Evolutionary conservation across 805 yeast genomes (phyloP).

Genomic region (Metschnikowia sp.): DNA sequence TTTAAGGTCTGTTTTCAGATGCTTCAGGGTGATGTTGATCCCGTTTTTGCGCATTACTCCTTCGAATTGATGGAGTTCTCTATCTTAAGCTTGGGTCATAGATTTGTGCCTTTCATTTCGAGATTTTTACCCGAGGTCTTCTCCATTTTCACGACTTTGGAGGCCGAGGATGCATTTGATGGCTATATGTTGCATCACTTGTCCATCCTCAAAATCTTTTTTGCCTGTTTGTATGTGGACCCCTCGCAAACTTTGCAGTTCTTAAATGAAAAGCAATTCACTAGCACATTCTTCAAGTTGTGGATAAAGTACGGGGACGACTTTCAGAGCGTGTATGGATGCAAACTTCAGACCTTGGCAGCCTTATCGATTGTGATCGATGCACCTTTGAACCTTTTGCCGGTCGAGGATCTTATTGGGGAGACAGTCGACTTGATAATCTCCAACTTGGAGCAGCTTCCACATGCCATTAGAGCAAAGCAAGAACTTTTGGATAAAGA

Average conservation of each 20-base stretch:
- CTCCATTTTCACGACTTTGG: constrained; percentile 32
- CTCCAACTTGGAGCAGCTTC: constrained; percentile 41
- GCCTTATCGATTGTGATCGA: constrained; percentile 37
- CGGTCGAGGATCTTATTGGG: constrained; percentile 31
- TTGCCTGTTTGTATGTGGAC: constrained; percentile 38
- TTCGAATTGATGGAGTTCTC: constrained; percentile 38
- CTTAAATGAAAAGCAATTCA: constrained; percentile 35
- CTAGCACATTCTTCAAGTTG: constrained; percentile 39
- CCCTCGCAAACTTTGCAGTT: constrained; percentile 36
- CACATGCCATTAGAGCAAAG: constrained; percentile 47
- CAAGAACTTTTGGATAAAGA: constrained; percentile 43
- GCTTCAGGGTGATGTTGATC: constrained; percentile 36
- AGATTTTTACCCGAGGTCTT: constrained; percentile 34
- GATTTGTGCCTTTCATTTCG: constrained; percentile 32
- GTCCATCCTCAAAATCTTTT: constrained; percentile 42
- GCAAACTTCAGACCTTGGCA: constrained; percentile 51
- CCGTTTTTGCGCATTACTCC: constrained; percentile 37
- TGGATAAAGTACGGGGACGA: constrained; percentile 48
- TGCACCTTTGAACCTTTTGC: constrained; percentile 26
- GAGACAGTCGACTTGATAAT: constrained; percentile 41
- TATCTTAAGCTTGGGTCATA: constrained; percentile 28
- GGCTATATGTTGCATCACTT: constrained; percentile 43
- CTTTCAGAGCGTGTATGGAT: constrained; percentile 52
- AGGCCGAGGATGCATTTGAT: constrained; percentile 38
- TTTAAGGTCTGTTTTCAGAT: constrained; percentile 35